Conservation (phyloP, 306 rosid genomes). For the Vigna trinervia region DNA sequence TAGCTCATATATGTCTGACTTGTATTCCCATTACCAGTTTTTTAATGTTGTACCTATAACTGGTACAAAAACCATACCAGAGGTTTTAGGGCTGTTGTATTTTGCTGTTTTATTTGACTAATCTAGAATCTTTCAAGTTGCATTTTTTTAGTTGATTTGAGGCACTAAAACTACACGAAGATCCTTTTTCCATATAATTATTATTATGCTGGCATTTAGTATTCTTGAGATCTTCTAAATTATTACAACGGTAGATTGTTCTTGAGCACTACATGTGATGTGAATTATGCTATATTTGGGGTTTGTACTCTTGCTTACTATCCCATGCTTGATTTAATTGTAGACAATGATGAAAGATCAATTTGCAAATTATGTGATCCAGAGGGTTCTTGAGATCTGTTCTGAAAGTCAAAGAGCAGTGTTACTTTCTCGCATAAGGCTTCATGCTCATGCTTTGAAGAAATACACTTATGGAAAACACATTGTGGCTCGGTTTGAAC, state of each 20-base stretch:
- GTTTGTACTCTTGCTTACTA: slow-evolving; percentile 35
- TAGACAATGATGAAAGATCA: slow-evolving; percentile 73
- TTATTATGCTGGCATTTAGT: background rate
- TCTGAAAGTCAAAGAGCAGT: slow-evolving; percentile 57
- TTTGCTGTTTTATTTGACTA: slow-evolving; percentile 7
- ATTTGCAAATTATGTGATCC: slow-evolving; percentile 76
- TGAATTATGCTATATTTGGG: slow-evolving; percentile 6
- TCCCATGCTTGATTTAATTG: slow-evolving; percentile 27
- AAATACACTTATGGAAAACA: slow-evolving; percentile 83
- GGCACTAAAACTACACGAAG: slow-evolving; percentile 9
- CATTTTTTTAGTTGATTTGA: background rate
- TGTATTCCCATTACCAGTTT: background rate
- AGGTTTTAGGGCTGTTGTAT: background rate
- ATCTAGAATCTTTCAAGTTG: slow-evolving; percentile 3
- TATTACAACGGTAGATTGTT: background rate
- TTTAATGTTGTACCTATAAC: background rate
- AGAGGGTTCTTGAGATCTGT: slow-evolving; percentile 72
- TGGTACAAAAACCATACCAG: background rate
- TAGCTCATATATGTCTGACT: background rate
- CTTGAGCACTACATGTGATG: slow-evolving; percentile 4
- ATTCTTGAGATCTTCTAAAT: slow-evolving; percentile 18
- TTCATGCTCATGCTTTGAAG: slow-evolving; percentile 72
- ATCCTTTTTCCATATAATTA: background rate
- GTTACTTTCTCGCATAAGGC: slow-evolving; percentile 58
- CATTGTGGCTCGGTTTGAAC: slow-evolving; percentile 73